A percentile compares a stretch with the other conserved stretches of the same genome.
Conservation (phyloP, 257 asterid species). For the Fraxinus anomala region DNA sequence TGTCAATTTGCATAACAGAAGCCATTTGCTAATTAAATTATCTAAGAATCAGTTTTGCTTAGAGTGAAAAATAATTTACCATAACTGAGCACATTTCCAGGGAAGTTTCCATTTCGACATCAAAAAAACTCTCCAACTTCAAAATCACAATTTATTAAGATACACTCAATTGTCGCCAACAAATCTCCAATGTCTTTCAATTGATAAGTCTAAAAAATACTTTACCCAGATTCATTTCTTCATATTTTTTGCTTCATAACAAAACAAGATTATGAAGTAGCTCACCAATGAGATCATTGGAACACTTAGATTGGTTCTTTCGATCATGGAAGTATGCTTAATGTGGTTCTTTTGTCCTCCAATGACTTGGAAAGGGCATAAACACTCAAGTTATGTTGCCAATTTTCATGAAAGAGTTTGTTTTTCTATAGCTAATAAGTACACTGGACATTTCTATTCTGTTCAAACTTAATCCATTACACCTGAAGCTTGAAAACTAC, state of each 20-base stretch:
- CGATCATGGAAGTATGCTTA: background rate
- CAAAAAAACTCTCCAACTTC: conserved; percentile 15
- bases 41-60: background rate
- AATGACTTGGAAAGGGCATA: background rate
- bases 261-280: background rate
- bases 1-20: conserved; percentile 2
- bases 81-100: background rate
- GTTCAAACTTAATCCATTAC: background rate
- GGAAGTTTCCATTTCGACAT: background rate
- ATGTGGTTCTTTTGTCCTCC: background rate
- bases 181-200: background rate
- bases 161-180: background rate
- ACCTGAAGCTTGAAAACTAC: background rate
- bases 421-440: too few relatives aligned
- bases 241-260: background rate
- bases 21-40: background rate
- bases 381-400: background rate
- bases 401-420: background rate
- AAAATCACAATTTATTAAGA: background rate
- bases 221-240: background rate
- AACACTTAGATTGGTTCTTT: background rate
- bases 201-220: background rate
- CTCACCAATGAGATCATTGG: background rate
- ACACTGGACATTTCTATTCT: background rate
- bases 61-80: background rate